Evolutionary conservation across 177 flowering plant species (phyloP), one percentile per base, ranked within the genome.

Genomic region (Telopea speciosissima): DNA sequence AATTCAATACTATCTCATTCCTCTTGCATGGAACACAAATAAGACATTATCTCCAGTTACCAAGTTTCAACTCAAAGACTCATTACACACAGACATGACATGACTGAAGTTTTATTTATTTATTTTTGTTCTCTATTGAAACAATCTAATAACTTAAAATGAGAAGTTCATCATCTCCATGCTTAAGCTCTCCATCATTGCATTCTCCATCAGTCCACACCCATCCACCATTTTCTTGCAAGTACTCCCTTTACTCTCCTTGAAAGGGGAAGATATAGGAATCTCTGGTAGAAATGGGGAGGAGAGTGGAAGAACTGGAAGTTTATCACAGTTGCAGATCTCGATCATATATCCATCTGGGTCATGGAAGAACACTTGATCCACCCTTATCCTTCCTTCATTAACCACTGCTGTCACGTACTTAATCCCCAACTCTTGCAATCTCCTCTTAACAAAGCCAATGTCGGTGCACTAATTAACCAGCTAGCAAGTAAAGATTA

Each of bases 261-360:
- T n/a, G 24, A 19, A 56, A 17, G 24, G 6, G 5, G 61, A 56
- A 0, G 61, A n/a, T 7, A 56, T 1, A 56, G 61, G n/a, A 56
- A 56, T 4, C 61, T 56, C 61, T 75, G 77, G 81, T 67, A 45
- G 54, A 45, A 45, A 45, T 7, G 86, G 67, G 74, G 80, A 83
- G 31, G 87, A 80, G 54, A 89, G 56, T 4, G 94, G 95, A 65
- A 88, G 62, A 13, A 91, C 67, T 0, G 93, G 95, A 63, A 90
- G 75, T 65, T 86, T 85, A 12, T 91, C 92, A 66, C 98, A 93
- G 80, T 93, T 86, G 86, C 97, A 89, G 63, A 92, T 72, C 80
- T 92, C 97, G 21, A 92, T 77, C 96, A 89, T 92, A 81, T 87
- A 84, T 0, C 96, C 97, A 77, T 90, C 97, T 23, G 97, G 96